phyloP scores from a whole-genome alignment of 1,139 yeast species.

The Magnusiomyces paraingens region DNA sequence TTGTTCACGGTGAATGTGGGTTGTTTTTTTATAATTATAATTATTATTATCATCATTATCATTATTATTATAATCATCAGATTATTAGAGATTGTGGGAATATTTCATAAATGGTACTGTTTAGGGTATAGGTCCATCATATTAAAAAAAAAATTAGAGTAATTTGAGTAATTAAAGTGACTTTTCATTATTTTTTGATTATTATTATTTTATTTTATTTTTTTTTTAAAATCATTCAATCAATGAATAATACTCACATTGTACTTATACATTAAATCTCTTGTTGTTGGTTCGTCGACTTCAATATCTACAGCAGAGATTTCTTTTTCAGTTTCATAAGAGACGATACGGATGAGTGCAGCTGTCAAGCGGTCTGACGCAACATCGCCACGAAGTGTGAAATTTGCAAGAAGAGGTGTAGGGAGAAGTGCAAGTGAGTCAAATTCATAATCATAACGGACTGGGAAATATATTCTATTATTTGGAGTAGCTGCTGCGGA shows the following conservation, averaged over 20 bases:
- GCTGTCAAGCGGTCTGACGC: conserved; percentile 58
- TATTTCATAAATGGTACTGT: no score
- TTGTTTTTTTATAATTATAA: no score
- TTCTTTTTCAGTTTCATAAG: conserved; percentile 45
- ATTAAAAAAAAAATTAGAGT: not conserved
- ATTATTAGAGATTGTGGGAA: no score
- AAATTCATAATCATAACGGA: conserved; percentile 49
- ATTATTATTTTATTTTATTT: no score
- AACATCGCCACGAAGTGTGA: conserved; percentile 62
- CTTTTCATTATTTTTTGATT: not conserved
- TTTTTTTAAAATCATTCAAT: no score
- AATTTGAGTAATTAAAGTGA: not conserved
- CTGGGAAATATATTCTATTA: conserved; percentile 17
- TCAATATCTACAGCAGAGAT: conserved; percentile 66
- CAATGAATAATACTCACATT: conserved; percentile 28
- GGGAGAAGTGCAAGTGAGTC: conserved; percentile 46
- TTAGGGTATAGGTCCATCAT: not conserved
- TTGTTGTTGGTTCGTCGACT: conserved; percentile 57
- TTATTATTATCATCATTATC: no score
- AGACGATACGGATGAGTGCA: conserved; percentile 50
- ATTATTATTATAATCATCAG: no score
- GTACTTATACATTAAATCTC: conserved; percentile 53
- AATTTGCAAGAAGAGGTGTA: conserved; percentile 62
- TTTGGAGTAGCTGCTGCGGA: not conserved
- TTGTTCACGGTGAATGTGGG: no score